These are phyloP conservation scores for Diaporthe ilicicola DNA, from an alignment of 2,329 filamentous ascomycete genomes.

Conservation along the genomic window DNA sequence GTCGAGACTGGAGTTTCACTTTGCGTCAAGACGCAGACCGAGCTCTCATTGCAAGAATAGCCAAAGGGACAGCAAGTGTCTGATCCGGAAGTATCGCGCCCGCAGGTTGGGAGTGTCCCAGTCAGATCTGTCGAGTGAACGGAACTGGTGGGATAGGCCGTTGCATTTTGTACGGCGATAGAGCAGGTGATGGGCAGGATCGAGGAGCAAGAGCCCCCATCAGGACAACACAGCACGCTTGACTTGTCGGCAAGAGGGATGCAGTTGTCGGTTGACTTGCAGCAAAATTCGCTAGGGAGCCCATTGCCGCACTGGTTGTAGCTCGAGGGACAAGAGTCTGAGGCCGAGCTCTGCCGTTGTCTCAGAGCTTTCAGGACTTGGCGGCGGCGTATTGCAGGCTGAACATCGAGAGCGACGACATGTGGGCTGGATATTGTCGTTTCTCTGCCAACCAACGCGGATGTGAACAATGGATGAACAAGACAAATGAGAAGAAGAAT, in stretches of 20 bases:
- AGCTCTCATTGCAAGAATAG: slow-evolving; percentile 24
- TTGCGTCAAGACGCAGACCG: slow-evolving; percentile 12
- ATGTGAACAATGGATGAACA: neutral
- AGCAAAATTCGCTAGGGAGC: slow-evolving; percentile 31
- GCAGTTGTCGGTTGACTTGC: slow-evolving; percentile 18
- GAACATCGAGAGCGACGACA: slow-evolving; percentile 1
- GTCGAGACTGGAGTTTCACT: slow-evolving; percentile 19
- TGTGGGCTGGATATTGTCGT: neutral
- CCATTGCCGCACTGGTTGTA: slow-evolving; percentile 30
- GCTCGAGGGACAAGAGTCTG: slow-evolving; percentile 29
- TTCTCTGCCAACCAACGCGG: neutral
- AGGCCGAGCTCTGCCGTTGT: slow-evolving; percentile 1
- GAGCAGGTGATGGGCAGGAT: slow-evolving; percentile 31
- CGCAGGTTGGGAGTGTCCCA: slow-evolving; percentile 28
- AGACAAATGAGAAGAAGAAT: slow-evolving; percentile 27
- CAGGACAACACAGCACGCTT: slow-evolving; percentile 28
- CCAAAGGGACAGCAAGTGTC: slow-evolving; percentile 31
- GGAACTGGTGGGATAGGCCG: slow-evolving; percentile 23
- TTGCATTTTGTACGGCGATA: slow-evolving; percentile 26
- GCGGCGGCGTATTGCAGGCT: neutral
- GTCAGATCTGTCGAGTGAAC: slow-evolving; percentile 28
- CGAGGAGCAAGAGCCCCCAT: slow-evolving; percentile 23
- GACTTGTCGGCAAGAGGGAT: slow-evolving; percentile 29
- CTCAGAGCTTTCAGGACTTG: slow-evolving; percentile 6
- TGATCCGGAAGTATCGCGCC: neutral